Evolutionary conservation across 2,329 filamentous ascomycete genomes (phyloP), one percentile per base, ranked within the genome.

Genomic region (Coniochaeta hoffmannii): DNA sequence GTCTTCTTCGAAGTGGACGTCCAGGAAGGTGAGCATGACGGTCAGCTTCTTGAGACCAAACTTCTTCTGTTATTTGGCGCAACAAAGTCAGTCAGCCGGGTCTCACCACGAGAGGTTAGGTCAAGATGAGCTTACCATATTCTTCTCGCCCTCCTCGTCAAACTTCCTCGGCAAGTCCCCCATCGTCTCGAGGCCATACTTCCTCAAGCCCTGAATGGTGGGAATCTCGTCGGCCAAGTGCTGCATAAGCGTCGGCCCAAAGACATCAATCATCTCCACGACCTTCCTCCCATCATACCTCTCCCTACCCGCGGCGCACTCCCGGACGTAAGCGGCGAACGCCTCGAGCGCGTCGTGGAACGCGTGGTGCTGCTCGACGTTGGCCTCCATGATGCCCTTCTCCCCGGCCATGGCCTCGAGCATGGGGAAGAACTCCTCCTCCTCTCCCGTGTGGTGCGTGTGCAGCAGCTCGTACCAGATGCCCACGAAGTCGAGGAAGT

Each of bases 361-460:
- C 1, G 63, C 61, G 9, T 66, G 62, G 57, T 76, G 74, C 53
- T 77, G 73, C 17, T 68, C 67, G 3, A 76, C 62, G 57, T 73
- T 76, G 46, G 56, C 61, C 14, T 72, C 70, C 72, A 76, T 75
- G 24, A 74, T 57, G 1, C 69, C 70, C 36, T 63, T 59, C 11
- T 69, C 65, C 0, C 68, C 71, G 3, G 66, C 58, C 22, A 71
- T 54, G 34, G 62, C 56, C 56, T 75, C 69, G 11, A 76, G 64
- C 2, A 62, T 61, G 0, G 72, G 70, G 57, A 77, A 76, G 38
- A 74, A 63, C 24, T 58, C 35, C 2, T 57, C 59, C 53, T 77
- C 75, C 57, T 77, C 74, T 0, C 59, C 54, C 1, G 64, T 54
- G 56, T 77, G 73, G 57, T 77, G 75, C 12, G 68, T 60, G 32